These are phyloP conservation scores for Parachaetomium inaequale DNA, from an alignment of 495 filamentous ascomycete genomes.

Conservation along the genomic window DNA sequence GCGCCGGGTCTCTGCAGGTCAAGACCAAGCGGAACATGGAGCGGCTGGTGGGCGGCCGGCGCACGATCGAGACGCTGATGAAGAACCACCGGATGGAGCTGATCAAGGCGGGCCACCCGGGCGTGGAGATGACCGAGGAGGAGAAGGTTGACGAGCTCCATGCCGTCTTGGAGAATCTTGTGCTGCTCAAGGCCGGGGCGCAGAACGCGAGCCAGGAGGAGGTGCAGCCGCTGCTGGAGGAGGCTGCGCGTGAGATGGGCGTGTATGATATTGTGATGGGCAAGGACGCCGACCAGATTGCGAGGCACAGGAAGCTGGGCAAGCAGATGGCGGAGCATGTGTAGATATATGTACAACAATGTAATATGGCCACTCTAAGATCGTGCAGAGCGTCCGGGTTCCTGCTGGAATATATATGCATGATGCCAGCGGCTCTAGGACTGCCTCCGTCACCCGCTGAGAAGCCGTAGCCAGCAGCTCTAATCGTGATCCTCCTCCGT, in stretches of 20 bases:
- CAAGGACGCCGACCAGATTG: constrained; percentile 23
- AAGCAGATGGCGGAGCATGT: neutral
- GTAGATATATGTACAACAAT: neutral
- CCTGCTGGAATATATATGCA: no score
- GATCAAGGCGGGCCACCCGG: constrained; percentile 20
- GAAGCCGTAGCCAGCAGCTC: no score
- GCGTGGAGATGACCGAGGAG: constrained; percentile 22
- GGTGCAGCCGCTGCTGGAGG: constrained; percentile 35
- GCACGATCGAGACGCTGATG: constrained; percentile 32
- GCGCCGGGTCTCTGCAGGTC: constrained; percentile 36
- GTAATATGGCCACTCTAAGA: constrained; percentile 55
- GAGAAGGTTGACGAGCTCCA: constrained; percentile 28
- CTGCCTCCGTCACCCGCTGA: no score
- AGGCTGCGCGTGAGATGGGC: constrained; percentile 56
- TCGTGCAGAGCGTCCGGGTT: no score
- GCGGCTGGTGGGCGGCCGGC: constrained; percentile 34
- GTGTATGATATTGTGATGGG: constrained; percentile 38
- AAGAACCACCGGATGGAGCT: constrained; percentile 19
- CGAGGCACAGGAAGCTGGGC: constrained; percentile 23
- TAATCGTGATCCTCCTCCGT: constrained; percentile 93
- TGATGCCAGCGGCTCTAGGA: no score
- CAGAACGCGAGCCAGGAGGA: constrained; percentile 37
- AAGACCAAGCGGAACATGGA: constrained; percentile 33
- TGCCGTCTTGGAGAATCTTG: constrained; percentile 31
- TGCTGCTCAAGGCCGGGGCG: constrained; percentile 43